These are phyloP conservation scores for Beta macrorhiza DNA, from an alignment of 179 eudicot genomes.

Conservation along the genomic window DNA sequence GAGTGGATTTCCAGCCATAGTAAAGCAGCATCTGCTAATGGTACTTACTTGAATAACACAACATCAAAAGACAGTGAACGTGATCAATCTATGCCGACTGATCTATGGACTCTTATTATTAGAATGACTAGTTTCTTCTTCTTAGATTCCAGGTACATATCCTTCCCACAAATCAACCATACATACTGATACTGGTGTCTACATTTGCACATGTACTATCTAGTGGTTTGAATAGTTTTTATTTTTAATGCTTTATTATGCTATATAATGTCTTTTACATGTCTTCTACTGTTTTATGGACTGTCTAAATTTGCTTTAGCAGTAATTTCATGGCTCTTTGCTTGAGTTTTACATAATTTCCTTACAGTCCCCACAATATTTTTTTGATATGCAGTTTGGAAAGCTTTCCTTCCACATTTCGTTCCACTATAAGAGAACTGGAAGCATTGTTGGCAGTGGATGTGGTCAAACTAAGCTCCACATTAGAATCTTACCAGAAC, in stretches of 20 bases:
- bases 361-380: neutral
- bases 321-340: neutral
- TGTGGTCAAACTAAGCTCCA: constrained; percentile 43
- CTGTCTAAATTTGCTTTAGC: neutral
- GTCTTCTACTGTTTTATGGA: neutral
- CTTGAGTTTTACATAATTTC: neutral
- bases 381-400: constrained; percentile 54
- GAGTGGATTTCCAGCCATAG: constrained; percentile 37
- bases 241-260: neutral
- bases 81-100: constrained; percentile 31
- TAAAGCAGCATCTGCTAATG: constrained; percentile 24
- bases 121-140: constrained; percentile 73
- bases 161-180: neutral
- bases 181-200: neutral
- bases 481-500: constrained; percentile 61
- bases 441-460: constrained; percentile 56
- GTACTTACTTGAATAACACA: constrained; percentile 20
- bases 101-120: constrained; percentile 67
- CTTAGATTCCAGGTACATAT: constrained; percentile 58
- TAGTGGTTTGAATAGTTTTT: neutral
- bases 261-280: neutral
- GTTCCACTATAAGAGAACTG: constrained; percentile 53
- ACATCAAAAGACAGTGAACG: constrained; percentile 28
- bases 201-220: neutral
- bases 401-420: constrained; percentile 54